phyloP scores from a whole-genome alignment of 495 filamentous ascomycete species.

The Hapsidospora chrysogenum region DNA sequence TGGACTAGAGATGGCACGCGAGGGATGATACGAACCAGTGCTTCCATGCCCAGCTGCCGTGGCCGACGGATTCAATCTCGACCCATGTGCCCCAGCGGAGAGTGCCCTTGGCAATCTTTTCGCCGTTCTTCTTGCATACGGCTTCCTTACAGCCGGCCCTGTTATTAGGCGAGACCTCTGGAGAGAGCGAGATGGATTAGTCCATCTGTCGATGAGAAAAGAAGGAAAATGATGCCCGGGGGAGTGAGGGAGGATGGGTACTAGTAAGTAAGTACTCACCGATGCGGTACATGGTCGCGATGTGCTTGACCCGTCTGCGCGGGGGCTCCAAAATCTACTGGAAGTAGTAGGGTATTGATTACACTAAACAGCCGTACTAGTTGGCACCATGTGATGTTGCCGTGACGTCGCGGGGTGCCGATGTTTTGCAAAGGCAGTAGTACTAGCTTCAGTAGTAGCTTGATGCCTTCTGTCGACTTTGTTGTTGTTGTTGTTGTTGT shows the following conservation, averaged over 20 bases:
- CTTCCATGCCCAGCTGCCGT: conserved; percentile 43
- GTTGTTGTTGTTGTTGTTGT: too few relatives aligned
- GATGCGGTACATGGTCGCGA: conserved; percentile 15
- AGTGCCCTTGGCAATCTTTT: conserved; percentile 64
- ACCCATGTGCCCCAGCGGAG: conserved; percentile 57
- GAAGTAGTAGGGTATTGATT: too few relatives aligned
- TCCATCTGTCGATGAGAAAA: not conserved
- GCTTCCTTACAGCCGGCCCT: conserved; percentile 53
- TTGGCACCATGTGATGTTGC: too few relatives aligned
- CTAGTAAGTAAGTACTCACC: conserved; percentile 11
- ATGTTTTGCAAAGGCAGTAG: too few relatives aligned
- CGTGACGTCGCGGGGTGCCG: too few relatives aligned
- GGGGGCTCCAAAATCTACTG: too few relatives aligned
- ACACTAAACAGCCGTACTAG: too few relatives aligned
- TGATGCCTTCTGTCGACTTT: too few relatives aligned
- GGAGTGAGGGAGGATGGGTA: not conserved
- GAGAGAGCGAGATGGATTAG: conserved; percentile 3
- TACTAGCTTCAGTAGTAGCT: too few relatives aligned
- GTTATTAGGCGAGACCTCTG: conserved; percentile 42
- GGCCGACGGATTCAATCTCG: conserved; percentile 22
- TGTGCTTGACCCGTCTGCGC: too few relatives aligned
- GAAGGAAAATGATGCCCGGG: not conserved
- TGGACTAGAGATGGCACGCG: not conserved
- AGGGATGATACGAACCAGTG: conserved; percentile 46
- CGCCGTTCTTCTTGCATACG: conserved; percentile 42